phyloP scores from a whole-genome alignment of 2,329 filamentous ascomycete species.

The Trichophyton verrucosum region DNA sequence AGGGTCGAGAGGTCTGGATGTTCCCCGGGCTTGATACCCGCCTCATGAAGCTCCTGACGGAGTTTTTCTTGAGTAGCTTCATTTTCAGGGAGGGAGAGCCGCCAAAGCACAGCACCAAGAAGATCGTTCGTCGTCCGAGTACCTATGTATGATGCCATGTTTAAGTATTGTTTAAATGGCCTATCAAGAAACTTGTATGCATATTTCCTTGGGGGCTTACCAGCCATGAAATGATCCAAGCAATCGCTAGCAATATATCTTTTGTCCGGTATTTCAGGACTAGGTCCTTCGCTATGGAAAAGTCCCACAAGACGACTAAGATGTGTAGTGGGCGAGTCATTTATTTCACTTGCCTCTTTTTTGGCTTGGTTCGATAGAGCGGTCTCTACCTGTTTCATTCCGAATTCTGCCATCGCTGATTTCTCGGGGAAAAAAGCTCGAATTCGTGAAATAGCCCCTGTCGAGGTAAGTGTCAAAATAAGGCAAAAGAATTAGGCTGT shows the following conservation, averaged over 20 bases:
- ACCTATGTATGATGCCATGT: constrained; percentile 5
- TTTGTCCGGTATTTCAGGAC: constrained; percentile 8
- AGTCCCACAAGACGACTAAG: constrained; percentile 11
- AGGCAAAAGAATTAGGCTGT: neutral
- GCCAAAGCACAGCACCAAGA: constrained; percentile 11
- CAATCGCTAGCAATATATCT: constrained; percentile 15
- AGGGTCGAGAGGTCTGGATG: constrained; percentile 6
- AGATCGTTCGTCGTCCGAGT: constrained; percentile 11
- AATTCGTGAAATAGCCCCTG: neutral
- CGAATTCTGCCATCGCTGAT: constrained; percentile 9
- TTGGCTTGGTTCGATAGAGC: neutral
- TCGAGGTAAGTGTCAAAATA: neutral
- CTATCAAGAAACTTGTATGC: neutral
- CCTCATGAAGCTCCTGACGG: constrained; percentile 11
- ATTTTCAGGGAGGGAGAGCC: constrained; percentile 14
- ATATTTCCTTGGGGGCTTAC: constrained; percentile 2
- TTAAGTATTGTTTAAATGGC: neutral
- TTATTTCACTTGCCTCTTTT: neutral
- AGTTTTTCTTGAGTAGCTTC: constrained; percentile 9
- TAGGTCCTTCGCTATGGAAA: constrained; percentile 10
- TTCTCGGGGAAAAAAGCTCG: neutral
- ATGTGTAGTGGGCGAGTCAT: constrained; percentile 5
- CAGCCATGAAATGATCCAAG: constrained; percentile 14
- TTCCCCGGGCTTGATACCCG: neutral
- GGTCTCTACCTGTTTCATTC: constrained; percentile 10